A percentile compares a stretch with the other conserved stretches of the same genome.
Evolutionary conservation across 169 alveolate species (phyloP).

Genomic region (Eimeria brunetti): DNA sequence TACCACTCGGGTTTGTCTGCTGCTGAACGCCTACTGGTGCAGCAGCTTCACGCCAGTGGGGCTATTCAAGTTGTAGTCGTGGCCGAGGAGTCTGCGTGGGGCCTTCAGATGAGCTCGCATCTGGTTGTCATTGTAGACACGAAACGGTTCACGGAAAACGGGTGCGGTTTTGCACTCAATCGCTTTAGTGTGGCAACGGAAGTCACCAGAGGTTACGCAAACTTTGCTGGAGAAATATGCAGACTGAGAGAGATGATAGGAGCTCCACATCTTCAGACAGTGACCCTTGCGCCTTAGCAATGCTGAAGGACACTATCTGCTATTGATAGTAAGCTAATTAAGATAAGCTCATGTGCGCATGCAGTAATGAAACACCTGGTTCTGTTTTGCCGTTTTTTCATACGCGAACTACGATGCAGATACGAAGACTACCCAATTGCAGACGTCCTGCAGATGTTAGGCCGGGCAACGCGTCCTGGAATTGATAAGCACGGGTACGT

Average conservation of each 20-base stretch:
- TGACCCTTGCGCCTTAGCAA: not conserved
- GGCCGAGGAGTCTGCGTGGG: slow-evolving; percentile 95
- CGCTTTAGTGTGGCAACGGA: not conserved
- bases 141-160: slow-evolving; percentile 84
- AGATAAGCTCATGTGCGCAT: not conserved
- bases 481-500: slow-evolving; percentile 83
- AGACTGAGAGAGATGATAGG: not conserved
- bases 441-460: slow-evolving; percentile 96
- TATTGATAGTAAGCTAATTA: not conserved
- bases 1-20: slow-evolving; percentile 92
- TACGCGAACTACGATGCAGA: slow-evolving; percentile 68
- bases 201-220: not conserved
- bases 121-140: slow-evolving; percentile 91
- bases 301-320: not conserved
- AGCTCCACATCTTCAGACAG: not conserved
- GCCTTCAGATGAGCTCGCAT: slow-evolving; percentile 89
- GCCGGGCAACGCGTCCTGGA: slow-evolving; percentile 87
- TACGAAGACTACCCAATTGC: slow-evolving; percentile 97
- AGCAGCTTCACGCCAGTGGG: slow-evolving; percentile 88
- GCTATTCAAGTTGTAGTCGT: slow-evolving; percentile 93
- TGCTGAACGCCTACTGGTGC: slow-evolving; percentile 89
- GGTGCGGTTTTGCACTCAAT: slow-evolving; percentile 49
- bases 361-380: not conserved
- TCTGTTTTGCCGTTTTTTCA: not conserved
- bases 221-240: not conserved